Evolutionary conservation across 768 basidiomycete species (phyloP).

Genomic region (Lactifluus piperatus): DNA sequence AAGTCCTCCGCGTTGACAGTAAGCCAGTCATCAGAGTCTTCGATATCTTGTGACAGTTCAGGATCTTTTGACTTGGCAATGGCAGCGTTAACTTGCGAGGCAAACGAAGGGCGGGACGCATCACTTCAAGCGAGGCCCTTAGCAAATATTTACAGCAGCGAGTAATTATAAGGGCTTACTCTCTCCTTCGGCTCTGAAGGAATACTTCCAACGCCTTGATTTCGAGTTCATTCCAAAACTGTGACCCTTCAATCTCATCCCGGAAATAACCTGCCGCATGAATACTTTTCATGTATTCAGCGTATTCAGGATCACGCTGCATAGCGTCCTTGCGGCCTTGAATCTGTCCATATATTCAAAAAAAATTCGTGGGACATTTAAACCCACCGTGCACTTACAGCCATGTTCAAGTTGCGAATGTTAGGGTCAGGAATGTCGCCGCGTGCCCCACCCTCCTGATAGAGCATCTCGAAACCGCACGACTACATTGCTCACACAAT

Average conservation of each 20-base stretch:
- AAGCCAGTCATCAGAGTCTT: constrained; percentile 84
- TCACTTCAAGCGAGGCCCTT: constrained; percentile 31
- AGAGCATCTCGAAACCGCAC: constrained; percentile 96
- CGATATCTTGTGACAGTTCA: constrained; percentile 30
- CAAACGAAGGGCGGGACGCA: constrained; percentile 65
- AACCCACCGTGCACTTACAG: constrained; percentile 33
- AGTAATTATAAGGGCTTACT: constrained; percentile 43
- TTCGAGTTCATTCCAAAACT: constrained; percentile 67
- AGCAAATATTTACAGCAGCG: background rate
- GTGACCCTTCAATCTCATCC: constrained; percentile 67
- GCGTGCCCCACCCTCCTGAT: constrained; percentile 69
- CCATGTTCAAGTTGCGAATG: constrained; percentile 33
- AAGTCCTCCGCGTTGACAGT: constrained; percentile 66
- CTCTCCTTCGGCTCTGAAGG: constrained; percentile 48
- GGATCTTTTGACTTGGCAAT: constrained; percentile 36
- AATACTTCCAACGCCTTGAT: constrained; percentile 60
- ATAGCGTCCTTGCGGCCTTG: constrained; percentile 61
- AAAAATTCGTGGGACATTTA: background rate
- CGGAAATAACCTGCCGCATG: constrained; percentile 65
- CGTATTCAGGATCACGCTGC: constrained; percentile 58
- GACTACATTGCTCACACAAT: constrained; percentile 39
- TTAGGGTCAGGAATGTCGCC: constrained; percentile 31
- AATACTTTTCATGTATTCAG: constrained; percentile 61
- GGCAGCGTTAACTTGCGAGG: constrained; percentile 58
- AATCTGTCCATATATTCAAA: constrained; percentile 31